A percentile compares a stretch with the other conserved stretches of the same genome.
These are phyloP conservation scores for Elongisporangium senticosum DNA, from an alignment of 352 stramenopile species.

Conservation along the genomic window DNA sequence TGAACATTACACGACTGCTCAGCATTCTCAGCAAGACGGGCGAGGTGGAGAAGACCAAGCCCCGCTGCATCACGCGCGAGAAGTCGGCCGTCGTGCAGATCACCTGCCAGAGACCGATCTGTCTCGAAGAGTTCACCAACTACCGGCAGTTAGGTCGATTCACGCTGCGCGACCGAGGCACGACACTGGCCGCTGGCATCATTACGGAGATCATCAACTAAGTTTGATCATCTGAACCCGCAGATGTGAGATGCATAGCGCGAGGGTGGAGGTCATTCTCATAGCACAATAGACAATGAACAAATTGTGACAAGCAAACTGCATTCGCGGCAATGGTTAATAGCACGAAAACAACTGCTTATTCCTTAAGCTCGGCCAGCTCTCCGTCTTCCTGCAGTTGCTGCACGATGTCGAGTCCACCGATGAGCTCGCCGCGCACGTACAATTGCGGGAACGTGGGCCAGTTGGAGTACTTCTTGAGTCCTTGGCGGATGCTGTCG, in stretches of 20 bases:
- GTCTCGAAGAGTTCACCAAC: constrained; percentile 72
- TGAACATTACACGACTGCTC: constrained; percentile 73
- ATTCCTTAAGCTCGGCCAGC: constrained; percentile 73
- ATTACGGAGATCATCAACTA: constrained; percentile 78
- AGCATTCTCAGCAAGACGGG: constrained; percentile 68
- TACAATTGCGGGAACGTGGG: constrained; percentile 98
- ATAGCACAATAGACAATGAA: not conserved
- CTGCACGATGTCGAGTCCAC: constrained; percentile 97
- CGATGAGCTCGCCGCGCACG: constrained; percentile 95
- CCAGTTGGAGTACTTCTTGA: constrained; percentile 98
- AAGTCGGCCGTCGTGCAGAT: constrained; percentile 82
- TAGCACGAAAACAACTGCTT: constrained; percentile 8
- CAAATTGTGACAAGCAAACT: not conserved
- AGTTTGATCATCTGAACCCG: not conserved
- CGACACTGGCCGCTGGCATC: constrained; percentile 80
- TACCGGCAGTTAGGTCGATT: constrained; percentile 82
- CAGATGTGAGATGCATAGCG: not conserved
- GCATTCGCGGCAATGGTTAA: not conserved
- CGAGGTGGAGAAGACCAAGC: constrained; percentile 77
- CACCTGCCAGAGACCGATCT: constrained; percentile 67
- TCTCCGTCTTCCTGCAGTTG: constrained; percentile 91
- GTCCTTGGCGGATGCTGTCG: constrained; percentile 92
- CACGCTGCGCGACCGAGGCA: constrained; percentile 75
- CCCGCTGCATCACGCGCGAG: constrained; percentile 83
- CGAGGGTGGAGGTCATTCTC: not conserved